Evolutionary conservation across 306 rosid species (phyloP).

Genomic region (Sindora glabra): DNA sequence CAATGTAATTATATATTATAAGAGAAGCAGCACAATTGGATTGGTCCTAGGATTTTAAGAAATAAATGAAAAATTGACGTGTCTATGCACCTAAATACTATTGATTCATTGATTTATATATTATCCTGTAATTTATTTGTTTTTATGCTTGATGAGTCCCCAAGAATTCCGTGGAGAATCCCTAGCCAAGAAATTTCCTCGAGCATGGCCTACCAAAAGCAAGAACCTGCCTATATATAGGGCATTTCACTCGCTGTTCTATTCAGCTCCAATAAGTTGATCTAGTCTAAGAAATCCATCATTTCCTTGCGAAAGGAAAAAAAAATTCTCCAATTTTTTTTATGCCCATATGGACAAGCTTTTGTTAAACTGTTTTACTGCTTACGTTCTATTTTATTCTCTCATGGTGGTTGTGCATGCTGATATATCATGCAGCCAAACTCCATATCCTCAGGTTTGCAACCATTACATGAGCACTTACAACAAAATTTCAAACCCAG

Average conservation of each 20-base stretch:
- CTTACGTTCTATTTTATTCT: constrained; percentile 15
- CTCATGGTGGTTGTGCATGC: constrained; percentile 29
- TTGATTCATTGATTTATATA: no score
- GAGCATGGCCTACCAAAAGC: constrained; percentile 17
- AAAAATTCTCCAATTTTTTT: neutral
- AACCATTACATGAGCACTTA: constrained; percentile 28
- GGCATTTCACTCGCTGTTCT: constrained; percentile 2
- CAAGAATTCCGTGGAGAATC: no score
- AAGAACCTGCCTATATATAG: constrained; percentile 32
- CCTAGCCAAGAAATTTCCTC: constrained; percentile 5
- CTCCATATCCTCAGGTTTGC: constrained; percentile 65
- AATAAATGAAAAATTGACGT: no score
- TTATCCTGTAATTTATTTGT: no score
- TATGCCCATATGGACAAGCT: constrained; percentile 29
- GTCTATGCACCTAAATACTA: no score
- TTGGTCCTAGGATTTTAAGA: no score
- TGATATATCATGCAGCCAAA: constrained; percentile 51
- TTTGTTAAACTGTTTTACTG: constrained; percentile 21
- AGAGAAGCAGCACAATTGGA: no score
- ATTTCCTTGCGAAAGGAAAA: neutral
- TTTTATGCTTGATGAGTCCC: no score
- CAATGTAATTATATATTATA: no score
- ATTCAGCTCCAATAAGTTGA: constrained; percentile 7
- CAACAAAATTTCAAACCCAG: constrained; percentile 30
- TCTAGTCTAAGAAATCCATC: constrained; percentile 5